phyloP scores from a whole-genome alignment of 1,284 basidiomycete species.

The Trametes versicolor region DNA sequence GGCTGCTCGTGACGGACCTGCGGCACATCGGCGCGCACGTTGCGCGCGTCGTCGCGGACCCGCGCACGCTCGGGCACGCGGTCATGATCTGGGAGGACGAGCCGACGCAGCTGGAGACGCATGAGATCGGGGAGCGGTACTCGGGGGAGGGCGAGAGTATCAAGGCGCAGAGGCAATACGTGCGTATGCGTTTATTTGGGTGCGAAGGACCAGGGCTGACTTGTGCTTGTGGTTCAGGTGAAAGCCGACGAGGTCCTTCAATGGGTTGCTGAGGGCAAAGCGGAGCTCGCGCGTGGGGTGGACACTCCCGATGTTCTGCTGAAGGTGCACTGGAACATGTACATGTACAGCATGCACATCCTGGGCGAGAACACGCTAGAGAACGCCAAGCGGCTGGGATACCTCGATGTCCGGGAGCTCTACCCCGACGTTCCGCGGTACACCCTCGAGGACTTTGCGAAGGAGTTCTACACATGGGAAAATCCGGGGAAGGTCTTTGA shows the following conservation, averaged over 20 bases:
- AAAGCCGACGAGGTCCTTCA: background rate
- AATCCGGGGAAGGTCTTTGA: background rate
- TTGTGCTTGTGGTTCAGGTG: too few relatives aligned
- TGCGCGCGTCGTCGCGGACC: conserved; percentile 37
- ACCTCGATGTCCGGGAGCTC: conserved; percentile 38
- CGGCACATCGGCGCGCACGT: conserved; percentile 34
- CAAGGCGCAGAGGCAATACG: too few relatives aligned
- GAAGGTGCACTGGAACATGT: conserved; percentile 21
- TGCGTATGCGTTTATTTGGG: too few relatives aligned
- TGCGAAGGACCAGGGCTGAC: too few relatives aligned
- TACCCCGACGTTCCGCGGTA: conserved; percentile 35
- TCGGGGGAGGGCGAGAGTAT: too few relatives aligned
- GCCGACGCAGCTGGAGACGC: conserved; percentile 29
- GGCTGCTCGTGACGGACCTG: conserved; percentile 31
- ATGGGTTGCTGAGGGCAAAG: background rate
- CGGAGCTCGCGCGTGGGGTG: background rate
- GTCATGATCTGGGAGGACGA: conserved; percentile 43
- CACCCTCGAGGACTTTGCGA: conserved; percentile 33
- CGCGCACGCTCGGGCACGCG: conserved; percentile 39
- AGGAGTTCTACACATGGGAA: conserved; percentile 19
- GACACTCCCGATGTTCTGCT: background rate
- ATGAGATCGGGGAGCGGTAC: conserved; percentile 26
- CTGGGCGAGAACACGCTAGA: conserved; percentile 35
- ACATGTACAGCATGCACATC: conserved; percentile 35
- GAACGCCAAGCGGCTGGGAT: conserved; percentile 38